phyloP scores from a whole-genome alignment of 2,329 filamentous ascomycete species.

The Plenodomus tracheiphilus region DNA sequence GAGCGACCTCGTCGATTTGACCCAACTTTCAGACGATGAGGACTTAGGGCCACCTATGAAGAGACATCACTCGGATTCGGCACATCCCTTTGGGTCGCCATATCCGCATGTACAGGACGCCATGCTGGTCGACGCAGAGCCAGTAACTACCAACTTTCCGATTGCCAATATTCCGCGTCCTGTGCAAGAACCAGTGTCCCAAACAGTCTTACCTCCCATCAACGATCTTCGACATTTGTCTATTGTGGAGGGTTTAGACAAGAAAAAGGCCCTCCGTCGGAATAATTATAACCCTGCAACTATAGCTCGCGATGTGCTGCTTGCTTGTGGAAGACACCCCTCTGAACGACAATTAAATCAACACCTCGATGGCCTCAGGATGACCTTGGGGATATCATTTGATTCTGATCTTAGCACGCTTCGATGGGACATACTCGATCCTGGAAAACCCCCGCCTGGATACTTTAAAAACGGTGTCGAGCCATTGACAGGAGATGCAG shows the following conservation, averaged over 20 bases:
- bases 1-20: constrained; percentile 58
- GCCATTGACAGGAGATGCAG: constrained; percentile 35
- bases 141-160: constrained; percentile 27
- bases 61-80: constrained; percentile 19
- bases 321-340: constrained; percentile 65
- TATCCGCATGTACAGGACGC: constrained; percentile 10
- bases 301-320: constrained; percentile 65
- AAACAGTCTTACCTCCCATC: constrained; percentile 5
- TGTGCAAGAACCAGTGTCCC: constrained; percentile 10
- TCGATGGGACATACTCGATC: constrained; percentile 65
- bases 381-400: constrained; percentile 50
- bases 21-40: constrained; percentile 51
- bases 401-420: constrained; percentile 61
- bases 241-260: constrained; percentile 53
- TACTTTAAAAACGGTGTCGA: constrained; percentile 34
- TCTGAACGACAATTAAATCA: constrained; percentile 61
- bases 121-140: constrained; percentile 17
- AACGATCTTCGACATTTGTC: constrained; percentile 20
- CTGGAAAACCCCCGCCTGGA: constrained; percentile 51
- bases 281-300: constrained; percentile 62
- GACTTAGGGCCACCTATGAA: constrained; percentile 44
- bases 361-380: constrained; percentile 57
- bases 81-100: constrained; percentile 14
- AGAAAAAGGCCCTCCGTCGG: constrained; percentile 52
- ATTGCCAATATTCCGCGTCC: constrained; percentile 15